Evolutionary conservation across 2,329 filamentous ascomycete species (phyloP).

Genomic region (Fusarium globosum): DNA sequence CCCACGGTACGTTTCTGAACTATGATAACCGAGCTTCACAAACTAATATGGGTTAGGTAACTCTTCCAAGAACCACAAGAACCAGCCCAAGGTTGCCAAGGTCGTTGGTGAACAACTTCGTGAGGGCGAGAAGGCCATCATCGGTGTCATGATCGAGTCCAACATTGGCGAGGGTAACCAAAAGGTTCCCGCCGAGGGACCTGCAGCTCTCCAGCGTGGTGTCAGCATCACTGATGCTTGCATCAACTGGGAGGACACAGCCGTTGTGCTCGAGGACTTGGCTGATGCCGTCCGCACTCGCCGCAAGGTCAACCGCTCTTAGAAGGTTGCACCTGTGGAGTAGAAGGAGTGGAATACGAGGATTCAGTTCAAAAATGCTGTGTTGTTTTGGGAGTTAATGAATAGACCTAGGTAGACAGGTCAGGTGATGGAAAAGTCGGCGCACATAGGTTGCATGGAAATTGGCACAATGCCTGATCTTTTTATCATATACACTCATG

Average conservation of each 20-base stretch:
- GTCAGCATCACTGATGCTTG: constrained; percentile 97
- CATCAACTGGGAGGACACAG: constrained; percentile 90
- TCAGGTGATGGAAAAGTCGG: constrained; percentile 38
- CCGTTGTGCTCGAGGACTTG: constrained; percentile 83
- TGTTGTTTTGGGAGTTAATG: constrained; percentile 39
- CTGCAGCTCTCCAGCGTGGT: constrained; percentile 81
- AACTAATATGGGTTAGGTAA: constrained; percentile 72
- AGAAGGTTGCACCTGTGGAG: constrained; percentile 43
- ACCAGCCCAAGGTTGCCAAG: constrained; percentile 93
- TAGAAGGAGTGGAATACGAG: constrained; percentile 11
- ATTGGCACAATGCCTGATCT: constrained; percentile 39
- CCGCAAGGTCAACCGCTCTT: constrained; percentile 63
- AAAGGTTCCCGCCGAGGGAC: constrained; percentile 88
- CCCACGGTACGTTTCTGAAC: constrained; percentile 79
- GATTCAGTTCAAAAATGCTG: constrained; percentile 17
- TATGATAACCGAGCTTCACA: background rate
- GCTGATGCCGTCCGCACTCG: constrained; percentile 84
- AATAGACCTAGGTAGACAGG: constrained; percentile 34
- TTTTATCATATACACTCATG: constrained; percentile 20
- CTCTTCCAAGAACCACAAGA: constrained; percentile 96
- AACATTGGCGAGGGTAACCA: constrained; percentile 93
- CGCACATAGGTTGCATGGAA: constrained; percentile 45
- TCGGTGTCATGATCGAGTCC: constrained; percentile 99
- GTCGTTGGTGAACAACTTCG: constrained; percentile 85
- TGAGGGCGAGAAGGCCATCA: constrained; percentile 86